These are phyloP conservation scores for Fusarium austroafricanum DNA, from an alignment of 2,329 filamentous ascomycete species.

Conservation along the genomic window DNA sequence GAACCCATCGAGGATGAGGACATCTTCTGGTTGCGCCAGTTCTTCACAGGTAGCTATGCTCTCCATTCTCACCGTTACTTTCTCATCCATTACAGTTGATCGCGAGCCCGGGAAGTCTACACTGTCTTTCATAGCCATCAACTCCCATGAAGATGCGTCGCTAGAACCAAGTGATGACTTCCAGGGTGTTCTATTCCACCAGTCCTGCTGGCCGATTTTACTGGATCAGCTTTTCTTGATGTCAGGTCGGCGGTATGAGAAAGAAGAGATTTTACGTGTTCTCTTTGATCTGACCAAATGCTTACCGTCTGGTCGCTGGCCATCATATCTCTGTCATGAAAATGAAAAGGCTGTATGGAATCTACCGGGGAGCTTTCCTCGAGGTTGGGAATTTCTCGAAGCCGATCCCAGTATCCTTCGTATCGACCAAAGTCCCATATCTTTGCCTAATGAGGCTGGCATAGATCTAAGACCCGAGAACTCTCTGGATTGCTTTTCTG, in stretches of 20 bases:
- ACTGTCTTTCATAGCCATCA: background rate
- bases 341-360: accelerated
- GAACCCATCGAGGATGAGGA: too few species aligned
- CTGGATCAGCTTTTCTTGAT: background rate
- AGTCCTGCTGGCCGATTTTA: background rate
- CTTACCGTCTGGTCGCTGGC: background rate
- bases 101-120: accelerated
- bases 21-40: background rate
- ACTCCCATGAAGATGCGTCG: background rate
- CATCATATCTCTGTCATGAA: background rate
- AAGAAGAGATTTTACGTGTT: background rate
- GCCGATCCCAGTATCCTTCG: background rate
- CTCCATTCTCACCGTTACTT: too few species aligned
- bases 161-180: background rate
- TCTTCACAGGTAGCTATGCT: background rate
- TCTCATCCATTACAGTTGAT: too few species aligned
- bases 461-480: too few species aligned
- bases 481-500: background rate
- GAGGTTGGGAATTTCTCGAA: background rate
- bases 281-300: background rate
- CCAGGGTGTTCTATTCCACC: background rate
- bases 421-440: background rate
- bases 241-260: background rate
- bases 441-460: too few species aligned
- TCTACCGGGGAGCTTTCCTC: too few species aligned